Conservation (phyloP, 192 early-diverging fungal species). For the Gamsiella multidivaricata region DNA sequence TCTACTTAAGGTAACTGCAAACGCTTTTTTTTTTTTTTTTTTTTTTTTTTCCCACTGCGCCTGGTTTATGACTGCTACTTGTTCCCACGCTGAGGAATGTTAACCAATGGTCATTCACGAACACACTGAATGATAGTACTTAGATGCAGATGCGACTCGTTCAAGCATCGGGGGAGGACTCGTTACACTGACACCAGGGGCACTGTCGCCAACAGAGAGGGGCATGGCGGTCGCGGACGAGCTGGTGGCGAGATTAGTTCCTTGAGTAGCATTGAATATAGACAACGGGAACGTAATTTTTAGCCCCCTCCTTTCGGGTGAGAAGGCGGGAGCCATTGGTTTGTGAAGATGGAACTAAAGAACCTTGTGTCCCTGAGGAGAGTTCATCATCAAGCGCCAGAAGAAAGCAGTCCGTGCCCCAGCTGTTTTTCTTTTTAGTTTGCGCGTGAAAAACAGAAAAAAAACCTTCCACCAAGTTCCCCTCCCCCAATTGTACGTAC, state of each 20-base stretch:
- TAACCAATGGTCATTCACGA: too few relatives aligned
- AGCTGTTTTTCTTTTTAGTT: background rate
- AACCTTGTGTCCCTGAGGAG: too few relatives aligned
- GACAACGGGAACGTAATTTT: too few relatives aligned
- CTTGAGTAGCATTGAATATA: slow-evolving; percentile 1
- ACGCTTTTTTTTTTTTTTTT: too few relatives aligned
- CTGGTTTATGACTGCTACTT: too few relatives aligned
- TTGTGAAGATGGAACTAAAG: too few relatives aligned
- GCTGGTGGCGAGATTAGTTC: slow-evolving; percentile 55
- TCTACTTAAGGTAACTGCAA: slow-evolving; percentile 60
- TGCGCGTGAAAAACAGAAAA: background rate
- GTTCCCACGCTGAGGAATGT: too few relatives aligned
- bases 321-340: too few relatives aligned
- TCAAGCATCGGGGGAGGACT: slow-evolving; percentile 30
- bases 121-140: too few relatives aligned
- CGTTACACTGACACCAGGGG: slow-evolving; percentile 1
- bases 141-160: slow-evolving; percentile 9
- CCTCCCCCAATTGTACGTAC: background rate
- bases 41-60: too few relatives aligned
- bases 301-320: too few relatives aligned
- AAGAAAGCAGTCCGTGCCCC: background rate
- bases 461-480: background rate
- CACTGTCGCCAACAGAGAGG: slow-evolving; percentile 61
- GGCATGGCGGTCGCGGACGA: slow-evolving; percentile 64
- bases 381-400: too few relatives aligned